Conservation (phyloP, 495 filamentous ascomycete species). For the Penicillium cataractarum region DNA sequence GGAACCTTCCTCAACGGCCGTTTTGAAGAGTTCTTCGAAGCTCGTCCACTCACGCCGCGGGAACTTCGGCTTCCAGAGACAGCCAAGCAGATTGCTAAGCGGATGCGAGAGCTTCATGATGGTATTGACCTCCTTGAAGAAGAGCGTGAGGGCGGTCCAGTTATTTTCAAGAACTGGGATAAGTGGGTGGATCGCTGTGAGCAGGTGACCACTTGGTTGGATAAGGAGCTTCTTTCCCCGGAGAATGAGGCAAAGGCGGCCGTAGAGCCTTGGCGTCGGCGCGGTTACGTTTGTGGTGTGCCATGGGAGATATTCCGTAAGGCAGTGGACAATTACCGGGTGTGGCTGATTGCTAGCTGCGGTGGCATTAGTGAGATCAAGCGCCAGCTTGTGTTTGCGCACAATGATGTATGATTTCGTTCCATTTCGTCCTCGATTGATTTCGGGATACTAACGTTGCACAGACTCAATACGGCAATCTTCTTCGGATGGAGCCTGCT, state of each 20-base stretch:
- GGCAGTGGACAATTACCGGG: constrained; percentile 76
- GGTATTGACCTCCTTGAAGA: constrained; percentile 82
- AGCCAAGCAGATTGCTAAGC: constrained; percentile 93
- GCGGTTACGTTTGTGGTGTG: constrained; percentile 81
- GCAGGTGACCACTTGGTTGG: constrained; percentile 75
- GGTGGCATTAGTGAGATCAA: constrained; percentile 67
- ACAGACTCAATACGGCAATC: constrained; percentile 97
- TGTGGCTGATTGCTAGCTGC: constrained; percentile 72
- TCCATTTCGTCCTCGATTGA: background rate
- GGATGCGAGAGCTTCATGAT: constrained; percentile 94
- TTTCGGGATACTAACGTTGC: constrained; percentile 17
- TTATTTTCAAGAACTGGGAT: constrained; percentile 92
- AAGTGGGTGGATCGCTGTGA: constrained; percentile 86
- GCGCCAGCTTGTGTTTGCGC: constrained; percentile 84
- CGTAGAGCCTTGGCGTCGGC: constrained; percentile 61
- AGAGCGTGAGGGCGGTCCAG: constrained; percentile 77
- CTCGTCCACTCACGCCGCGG: constrained; percentile 71
- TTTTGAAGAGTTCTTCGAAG: constrained; percentile 92
- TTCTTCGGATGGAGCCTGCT: constrained; percentile 83
- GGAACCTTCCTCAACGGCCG: constrained; percentile 96
- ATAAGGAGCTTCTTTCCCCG: constrained; percentile 62
- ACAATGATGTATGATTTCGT: constrained; percentile 80
- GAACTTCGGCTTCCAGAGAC: constrained; percentile 83
- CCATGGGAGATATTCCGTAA: constrained; percentile 79
- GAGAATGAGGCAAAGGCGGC: constrained; percentile 38